phyloP scores from a whole-genome alignment of 2,329 filamentous ascomycete species.

The Colletotrichum tamarilloi region DNA sequence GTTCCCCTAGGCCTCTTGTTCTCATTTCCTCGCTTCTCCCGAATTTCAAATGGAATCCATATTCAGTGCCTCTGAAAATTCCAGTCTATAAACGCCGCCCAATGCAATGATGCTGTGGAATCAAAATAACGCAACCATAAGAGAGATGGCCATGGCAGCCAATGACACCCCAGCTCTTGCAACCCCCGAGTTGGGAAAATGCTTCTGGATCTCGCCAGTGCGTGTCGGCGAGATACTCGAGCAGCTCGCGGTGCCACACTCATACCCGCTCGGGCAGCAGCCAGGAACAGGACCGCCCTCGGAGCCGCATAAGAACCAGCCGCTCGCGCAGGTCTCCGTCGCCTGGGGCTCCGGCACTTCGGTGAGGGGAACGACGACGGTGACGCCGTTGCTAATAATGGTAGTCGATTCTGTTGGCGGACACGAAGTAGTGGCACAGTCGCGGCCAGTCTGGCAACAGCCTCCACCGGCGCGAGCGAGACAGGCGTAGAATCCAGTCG shows the following conservation, averaged over 20 bases:
- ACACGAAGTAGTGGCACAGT: constrained; percentile 86
- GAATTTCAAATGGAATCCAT: background rate
- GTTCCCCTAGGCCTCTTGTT: background rate
- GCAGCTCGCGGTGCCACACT: constrained; percentile 79
- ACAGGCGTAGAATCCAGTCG: constrained; percentile 93
- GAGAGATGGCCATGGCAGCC: background rate
- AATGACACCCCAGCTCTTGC: background rate
- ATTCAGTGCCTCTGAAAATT: background rate
- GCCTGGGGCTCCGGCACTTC: constrained; percentile 56
- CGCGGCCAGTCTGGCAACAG: constrained; percentile 88
- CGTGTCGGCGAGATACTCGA: constrained; percentile 64
- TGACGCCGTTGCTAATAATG: constrained; percentile 75
- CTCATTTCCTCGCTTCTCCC: background rate
- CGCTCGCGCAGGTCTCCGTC: constrained; percentile 72
- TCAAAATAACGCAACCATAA: constrained; percentile 15
- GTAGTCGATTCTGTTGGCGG: constrained; percentile 70
- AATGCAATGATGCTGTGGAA: constrained; percentile 12
- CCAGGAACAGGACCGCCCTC: constrained; percentile 73
- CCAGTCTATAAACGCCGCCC: constrained; percentile 17
- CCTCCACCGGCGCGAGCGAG: constrained; percentile 83
- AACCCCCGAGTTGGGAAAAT: constrained; percentile 48
- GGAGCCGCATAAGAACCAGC: constrained; percentile 80
- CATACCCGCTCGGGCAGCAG: constrained; percentile 85
- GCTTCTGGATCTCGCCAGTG: constrained; percentile 68
- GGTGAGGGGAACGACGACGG: constrained; percentile 73